A percentile compares a stretch with the other conserved stretches of the same genome.
These are phyloP conservation scores for Onygenales sp. DNA, from an alignment of 2,329 filamentous ascomycete species.

Conservation along the genomic window DNA sequence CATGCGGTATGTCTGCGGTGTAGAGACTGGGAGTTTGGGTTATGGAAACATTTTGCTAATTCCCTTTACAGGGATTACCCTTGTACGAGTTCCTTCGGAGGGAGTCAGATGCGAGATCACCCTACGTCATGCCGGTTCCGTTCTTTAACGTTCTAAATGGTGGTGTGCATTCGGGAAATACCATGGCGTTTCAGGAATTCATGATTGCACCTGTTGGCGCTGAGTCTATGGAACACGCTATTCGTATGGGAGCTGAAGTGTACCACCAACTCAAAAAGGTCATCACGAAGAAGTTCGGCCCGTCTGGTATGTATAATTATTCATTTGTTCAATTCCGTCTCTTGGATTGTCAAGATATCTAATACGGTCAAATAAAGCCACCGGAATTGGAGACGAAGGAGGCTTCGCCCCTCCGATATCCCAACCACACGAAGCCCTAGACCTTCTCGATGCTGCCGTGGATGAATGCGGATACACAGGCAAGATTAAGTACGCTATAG, in stretches of 20 bases:
- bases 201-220: constrained; percentile 20
- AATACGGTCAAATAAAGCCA: constrained; percentile 10
- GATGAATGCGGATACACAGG: constrained; percentile 19
- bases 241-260: constrained; percentile 24
- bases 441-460: constrained; percentile 22
- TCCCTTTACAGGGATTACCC: constrained; percentile 34
- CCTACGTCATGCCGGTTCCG: constrained; percentile 48
- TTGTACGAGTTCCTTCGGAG: constrained; percentile 50
- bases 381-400: constrained; percentile 28
- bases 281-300: constrained; percentile 21
- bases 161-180: constrained; percentile 28
- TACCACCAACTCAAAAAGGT: constrained; percentile 25
- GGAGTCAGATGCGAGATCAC: constrained; percentile 43
- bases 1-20: constrained; percentile 29
- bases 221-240: constrained; percentile 14
- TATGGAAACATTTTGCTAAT: neutral
- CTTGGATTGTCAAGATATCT: neutral
- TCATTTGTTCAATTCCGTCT: neutral
- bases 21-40: neutral
- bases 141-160: constrained; percentile 53
- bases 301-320: constrained; percentile 11
- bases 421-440: constrained; percentile 24
- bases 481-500: constrained; percentile 31
- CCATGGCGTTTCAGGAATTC: constrained; percentile 44
- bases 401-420: constrained; percentile 29